Evolutionary conservation across 176 grass and related monocot genomes (phyloP), one percentile per base, ranked within the genome.

Genomic region (Phragmites australis): DNA sequence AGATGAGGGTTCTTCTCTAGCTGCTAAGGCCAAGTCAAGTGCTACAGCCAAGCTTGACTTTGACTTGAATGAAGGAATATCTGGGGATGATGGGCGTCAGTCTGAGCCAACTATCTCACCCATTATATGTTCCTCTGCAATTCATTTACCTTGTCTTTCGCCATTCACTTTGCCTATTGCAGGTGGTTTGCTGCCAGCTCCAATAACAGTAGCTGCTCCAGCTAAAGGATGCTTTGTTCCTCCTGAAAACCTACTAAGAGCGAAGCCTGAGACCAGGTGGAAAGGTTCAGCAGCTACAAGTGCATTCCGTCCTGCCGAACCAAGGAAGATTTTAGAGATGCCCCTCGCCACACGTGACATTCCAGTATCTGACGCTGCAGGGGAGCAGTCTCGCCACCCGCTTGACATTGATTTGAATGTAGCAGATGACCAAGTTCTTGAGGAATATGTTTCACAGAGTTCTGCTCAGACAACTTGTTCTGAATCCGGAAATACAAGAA

Each of bases 361-460:
- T 79, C 40, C 79, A 61, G 80, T 64, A 55, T 82, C 84, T 68
- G 69, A 78, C 78, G 39, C 70, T 75, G 22, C 82, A 30, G 80
- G 82, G 63, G 93, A 89, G 65, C 86, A 90, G 7, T 70, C 87
- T 12, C 77, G 87, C 11, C 84, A 70, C 13, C 46, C 25, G 0
- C 71, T 97, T 34, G 89, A 93, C 68, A 89, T 97, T 65, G 94
- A 97, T 81, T 81, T 97, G 56, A 97, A 97, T 89, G 61, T 97
- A 32, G 81, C 89, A 82, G 91, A 90, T 78, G 94, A 93, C 46
- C 83, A 85, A 80, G 54, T 82, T 84, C 77, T 86, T 9, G 82
- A 93, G 54, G 89, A 92, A 67, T 80, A 75, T 61, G 37, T 84
- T 8, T 89, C 78, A 55, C 81, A 79, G 39, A 78, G 73, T 77